These are phyloP conservation scores for Drechmeria coniospora DNA, from an alignment of 2,329 filamentous ascomycete genomes.

Conservation along the genomic window DNA sequence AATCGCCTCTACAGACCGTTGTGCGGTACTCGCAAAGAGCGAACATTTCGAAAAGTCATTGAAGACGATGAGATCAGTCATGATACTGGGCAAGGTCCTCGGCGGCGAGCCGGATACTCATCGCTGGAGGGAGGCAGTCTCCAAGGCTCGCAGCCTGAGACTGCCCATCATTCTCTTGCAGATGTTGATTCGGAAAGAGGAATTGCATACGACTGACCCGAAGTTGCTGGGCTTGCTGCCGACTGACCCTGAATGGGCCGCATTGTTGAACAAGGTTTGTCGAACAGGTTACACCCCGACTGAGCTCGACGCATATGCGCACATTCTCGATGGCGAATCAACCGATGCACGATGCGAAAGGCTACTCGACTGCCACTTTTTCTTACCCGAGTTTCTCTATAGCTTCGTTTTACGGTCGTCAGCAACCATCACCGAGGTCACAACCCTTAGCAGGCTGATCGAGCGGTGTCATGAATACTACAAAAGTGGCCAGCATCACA, in stretches of 20 bases:
- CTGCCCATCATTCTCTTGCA: conserved; percentile 17
- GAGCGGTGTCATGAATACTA: conserved; percentile 9
- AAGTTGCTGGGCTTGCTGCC: conserved; percentile 12
- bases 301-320: conserved; percentile 11
- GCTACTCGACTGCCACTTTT: conserved; percentile 11
- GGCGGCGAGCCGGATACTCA: conserved; percentile 3
- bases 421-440: conserved; percentile 10
- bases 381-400: conserved; percentile 15
- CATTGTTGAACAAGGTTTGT: conserved; percentile 6
- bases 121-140: conserved; percentile 8
- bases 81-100: conserved; percentile 10
- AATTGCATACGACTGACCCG: conserved; percentile 4
- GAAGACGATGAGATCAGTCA: conserved; percentile 9
- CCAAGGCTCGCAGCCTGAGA: conserved; percentile 11
- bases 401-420: conserved; percentile 14
- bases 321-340: conserved; percentile 13
- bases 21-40: too few relatives aligned
- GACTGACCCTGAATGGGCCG: conserved; percentile 8
- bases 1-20: too few relatives aligned
- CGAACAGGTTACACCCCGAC: conserved; percentile 9
- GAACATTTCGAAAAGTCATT: conserved; percentile 8
- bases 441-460: conserved; percentile 13
- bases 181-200: conserved; percentile 12
- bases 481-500: conserved; percentile 1
- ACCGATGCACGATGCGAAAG: conserved; percentile 17